Conservation (phyloP, 1,284 basidiomycete genomes). For the Baeospora myosura region DNA sequence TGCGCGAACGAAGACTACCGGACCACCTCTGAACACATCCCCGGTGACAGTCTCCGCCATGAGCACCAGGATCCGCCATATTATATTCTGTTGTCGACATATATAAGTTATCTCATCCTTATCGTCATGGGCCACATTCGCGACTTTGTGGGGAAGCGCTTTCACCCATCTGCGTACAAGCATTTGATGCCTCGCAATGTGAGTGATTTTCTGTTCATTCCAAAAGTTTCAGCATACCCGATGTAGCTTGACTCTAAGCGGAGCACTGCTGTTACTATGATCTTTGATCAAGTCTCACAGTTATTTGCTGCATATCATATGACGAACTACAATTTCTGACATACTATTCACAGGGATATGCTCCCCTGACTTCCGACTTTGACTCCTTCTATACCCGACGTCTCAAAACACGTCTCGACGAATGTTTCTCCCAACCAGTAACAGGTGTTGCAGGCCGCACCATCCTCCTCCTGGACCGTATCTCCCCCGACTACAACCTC, state of each 20-base stretch:
- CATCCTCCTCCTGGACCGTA: conserved; percentile 81
- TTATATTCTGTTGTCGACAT: conserved; percentile 87
- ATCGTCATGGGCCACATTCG: conserved; percentile 89
- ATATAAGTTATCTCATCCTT: conserved; percentile 83
- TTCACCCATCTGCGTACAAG: conserved; percentile 65
- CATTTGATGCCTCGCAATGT: conserved; percentile 82
- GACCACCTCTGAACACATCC: conserved; percentile 55
- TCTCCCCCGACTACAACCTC: conserved; percentile 77
- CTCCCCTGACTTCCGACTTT: conserved; percentile 95
- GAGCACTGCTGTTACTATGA: conserved; percentile 8
- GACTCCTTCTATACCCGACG: conserved; percentile 99
- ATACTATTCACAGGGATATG: conserved; percentile 67
- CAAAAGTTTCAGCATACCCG: background rate
- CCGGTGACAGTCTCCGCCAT: conserved; percentile 42
- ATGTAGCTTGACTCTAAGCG: conserved; percentile 3
- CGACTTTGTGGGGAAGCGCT: conserved; percentile 90
- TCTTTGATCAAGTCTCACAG: conserved; percentile 3
- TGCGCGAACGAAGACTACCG: conserved; percentile 69
- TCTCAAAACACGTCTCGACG: conserved; percentile 90
- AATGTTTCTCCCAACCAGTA: conserved; percentile 91
- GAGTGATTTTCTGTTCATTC: conserved; percentile 22
- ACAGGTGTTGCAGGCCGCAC: conserved; percentile 96
- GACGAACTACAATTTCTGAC: conserved; percentile 8
- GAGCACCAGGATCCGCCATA: conserved; percentile 80
- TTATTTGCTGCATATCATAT: no score